Percentiles rank a stretch among this genome's conserved stretches.
phyloP scores from a whole-genome alignment of 2,329 filamentous ascomycete species.

The Alternaria sp. region DNA sequence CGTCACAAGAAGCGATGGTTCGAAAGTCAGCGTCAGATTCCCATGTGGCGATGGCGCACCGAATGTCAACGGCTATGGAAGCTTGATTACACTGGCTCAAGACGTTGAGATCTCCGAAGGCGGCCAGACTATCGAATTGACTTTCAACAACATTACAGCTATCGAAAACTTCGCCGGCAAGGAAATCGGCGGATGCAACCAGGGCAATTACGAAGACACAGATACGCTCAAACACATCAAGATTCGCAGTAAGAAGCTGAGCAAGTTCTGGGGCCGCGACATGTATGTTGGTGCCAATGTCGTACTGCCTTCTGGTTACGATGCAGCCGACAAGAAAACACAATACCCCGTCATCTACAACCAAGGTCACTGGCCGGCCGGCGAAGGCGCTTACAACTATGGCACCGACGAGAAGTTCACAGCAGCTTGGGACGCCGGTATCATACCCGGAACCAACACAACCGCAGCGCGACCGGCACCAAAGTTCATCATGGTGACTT shows the following conservation, averaged over 20 bases:
- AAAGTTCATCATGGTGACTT: constrained; percentile 46
- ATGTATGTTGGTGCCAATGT: constrained; percentile 49
- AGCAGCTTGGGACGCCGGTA: constrained; percentile 40
- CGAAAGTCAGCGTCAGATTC: constrained; percentile 43
- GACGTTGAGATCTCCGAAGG: constrained; percentile 36
- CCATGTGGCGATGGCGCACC: constrained; percentile 47
- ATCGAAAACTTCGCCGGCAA: constrained; percentile 34
- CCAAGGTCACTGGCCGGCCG: constrained; percentile 44
- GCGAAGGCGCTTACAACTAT: constrained; percentile 31
- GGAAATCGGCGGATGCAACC: constrained; percentile 48
- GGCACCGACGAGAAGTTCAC: constrained; percentile 23
- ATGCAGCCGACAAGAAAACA: constrained; percentile 34
- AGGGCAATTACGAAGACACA: constrained; percentile 49
- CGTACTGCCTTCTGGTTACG: constrained; percentile 44
- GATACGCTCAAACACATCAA: constrained; percentile 45
- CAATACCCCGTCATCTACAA: constrained; percentile 47
- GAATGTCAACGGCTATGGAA: constrained; percentile 41
- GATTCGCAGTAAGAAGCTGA: constrained; percentile 47
- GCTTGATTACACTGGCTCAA: constrained; percentile 29
- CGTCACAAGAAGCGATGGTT: constrained; percentile 46
- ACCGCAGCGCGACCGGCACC: constrained; percentile 36
- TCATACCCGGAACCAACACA: constrained; percentile 35
- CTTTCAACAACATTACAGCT: constrained; percentile 38
- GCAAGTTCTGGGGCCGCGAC: constrained; percentile 46
- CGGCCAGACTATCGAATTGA: constrained; percentile 38